A percentile compares a stretch with the other conserved stretches of the same genome.
These are phyloP conservation scores for Neckera pumila DNA, from an alignment of 225 moss, liverwort and hornwort genomes.

Conservation along the genomic window DNA sequence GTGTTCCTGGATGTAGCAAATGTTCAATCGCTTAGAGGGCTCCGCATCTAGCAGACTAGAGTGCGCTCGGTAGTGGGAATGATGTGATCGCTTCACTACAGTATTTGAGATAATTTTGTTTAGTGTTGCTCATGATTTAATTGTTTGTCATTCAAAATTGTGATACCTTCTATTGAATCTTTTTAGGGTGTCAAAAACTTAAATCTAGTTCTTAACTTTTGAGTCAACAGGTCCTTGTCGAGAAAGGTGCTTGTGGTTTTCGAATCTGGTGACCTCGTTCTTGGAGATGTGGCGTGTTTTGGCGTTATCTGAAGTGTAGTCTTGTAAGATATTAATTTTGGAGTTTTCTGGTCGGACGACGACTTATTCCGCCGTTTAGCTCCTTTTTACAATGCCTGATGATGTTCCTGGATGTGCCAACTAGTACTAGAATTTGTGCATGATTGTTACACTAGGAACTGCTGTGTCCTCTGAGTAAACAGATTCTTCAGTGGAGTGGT, in stretches of 20 bases:
- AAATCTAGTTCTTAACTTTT: too few relatives aligned
- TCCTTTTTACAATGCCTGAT: not conserved
- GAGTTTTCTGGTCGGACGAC: too few relatives aligned
- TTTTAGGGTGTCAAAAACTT: too few relatives aligned
- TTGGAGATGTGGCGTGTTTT: not conserved
- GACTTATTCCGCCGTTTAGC: not conserved
- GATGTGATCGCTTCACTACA: not conserved
- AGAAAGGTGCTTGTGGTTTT: not conserved
- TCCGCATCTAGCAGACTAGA: not conserved
- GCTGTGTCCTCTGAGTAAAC: not conserved
- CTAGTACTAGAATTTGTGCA: not conserved
- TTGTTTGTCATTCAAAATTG: too few relatives aligned
- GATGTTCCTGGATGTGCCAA: not conserved
- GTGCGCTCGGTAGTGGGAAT: too few relatives aligned
- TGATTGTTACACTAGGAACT: not conserved
- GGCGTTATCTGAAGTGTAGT: too few relatives aligned
- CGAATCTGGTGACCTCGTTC: not conserved
- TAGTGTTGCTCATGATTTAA: too few relatives aligned
- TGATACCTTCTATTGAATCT: too few relatives aligned
- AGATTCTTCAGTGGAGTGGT: not conserved
- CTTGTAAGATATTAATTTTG: not conserved
- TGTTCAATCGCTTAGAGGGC: not conserved
- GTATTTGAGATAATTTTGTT: too few relatives aligned
- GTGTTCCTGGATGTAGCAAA: too few relatives aligned
- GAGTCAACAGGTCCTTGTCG: not conserved